Base-by-base conservation (phyloP, 164 flowering plant genomes). In the Malania oleifera region DNA sequence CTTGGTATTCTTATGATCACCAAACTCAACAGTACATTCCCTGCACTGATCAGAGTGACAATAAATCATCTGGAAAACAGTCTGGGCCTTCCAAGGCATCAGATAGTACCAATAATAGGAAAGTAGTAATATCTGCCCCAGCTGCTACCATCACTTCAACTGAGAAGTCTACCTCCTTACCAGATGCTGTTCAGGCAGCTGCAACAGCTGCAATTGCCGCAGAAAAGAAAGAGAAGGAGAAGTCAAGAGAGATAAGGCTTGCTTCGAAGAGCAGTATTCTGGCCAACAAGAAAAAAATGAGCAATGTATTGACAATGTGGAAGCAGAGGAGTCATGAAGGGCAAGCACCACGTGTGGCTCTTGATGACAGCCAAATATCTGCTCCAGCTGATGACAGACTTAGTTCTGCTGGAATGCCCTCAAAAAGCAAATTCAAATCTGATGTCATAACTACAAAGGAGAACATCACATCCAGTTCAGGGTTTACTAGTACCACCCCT, bases 121-220 rank as follows among this genome's bases (percentile, higher is more conserved):
- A 89, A 67, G 87, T 82, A 37, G 84, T 95, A 15, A 95, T 95
- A 54, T 95, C 99, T 74, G 97, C 99, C 20, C 95, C 97, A 47
- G 95, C 99, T 71, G 82, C 95, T 52, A 88, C 91, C 24, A 69
- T 82, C 64, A 66, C 78, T 53, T 70, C 82, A 23, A 69, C 29
- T 67, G 96, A 90, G 58, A 91, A 86, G 56, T 64, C 82, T 57
- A 76, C 91, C 38, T 91, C 97, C 0, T 64, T 95, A 58, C 86
- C 96, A 44, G 97, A 91, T 82, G 96, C 99, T n/a, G 91, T 91
- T 56, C 97, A 88, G 73, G 99, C 99, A 70, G 99, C 99, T 54
- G 97, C 97, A 4, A 62, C 81, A 3, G 99, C 97, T 27, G 99
- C 99, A 55, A 63, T 85, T 64, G 97, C 99, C 39, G 96, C 95